Evolutionary conservation across 2,329 filamentous ascomycete genomes (phyloP).

Genomic region (Curvularia verruculosa): DNA sequence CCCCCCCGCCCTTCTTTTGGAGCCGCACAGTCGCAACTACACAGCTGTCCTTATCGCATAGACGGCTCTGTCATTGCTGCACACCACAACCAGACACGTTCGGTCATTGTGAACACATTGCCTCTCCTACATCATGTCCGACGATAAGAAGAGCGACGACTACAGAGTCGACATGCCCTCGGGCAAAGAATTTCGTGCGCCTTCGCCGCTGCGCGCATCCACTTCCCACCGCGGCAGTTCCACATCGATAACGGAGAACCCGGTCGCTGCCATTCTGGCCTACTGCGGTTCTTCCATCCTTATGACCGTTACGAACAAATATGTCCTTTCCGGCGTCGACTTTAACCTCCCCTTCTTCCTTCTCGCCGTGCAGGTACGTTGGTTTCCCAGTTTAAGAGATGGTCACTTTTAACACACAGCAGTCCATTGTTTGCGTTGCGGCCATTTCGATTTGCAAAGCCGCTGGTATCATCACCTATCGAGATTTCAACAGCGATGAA

Average conservation of each 20-base stretch:
- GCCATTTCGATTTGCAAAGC: conserved; percentile 86
- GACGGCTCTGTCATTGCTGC: conserved; percentile 25
- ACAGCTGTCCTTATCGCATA: conserved; percentile 22
- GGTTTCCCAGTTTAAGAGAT: background rate
- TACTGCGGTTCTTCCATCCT: conserved; percentile 97
- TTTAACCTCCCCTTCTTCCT: conserved; percentile 99
- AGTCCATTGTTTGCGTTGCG: conserved; percentile 88
- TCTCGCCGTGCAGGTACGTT: conserved; percentile 82
- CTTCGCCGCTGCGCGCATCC: conserved; percentile 56
- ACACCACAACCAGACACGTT: conserved; percentile 13
- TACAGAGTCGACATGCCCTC: conserved; percentile 69
- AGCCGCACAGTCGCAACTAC: conserved; percentile 13
- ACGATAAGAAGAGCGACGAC: conserved; percentile 87
- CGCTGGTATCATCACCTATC: conserved; percentile 78
- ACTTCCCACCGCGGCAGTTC: conserved; percentile 17
- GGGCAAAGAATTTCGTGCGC: conserved; percentile 52
- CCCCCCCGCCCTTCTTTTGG: conserved; percentile 4
- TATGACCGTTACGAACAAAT: conserved; percentile 99
- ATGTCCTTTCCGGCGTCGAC: conserved; percentile 84
- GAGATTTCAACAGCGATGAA: conserved; percentile 84
- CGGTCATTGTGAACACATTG: conserved; percentile 4
- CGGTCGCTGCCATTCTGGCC: conserved; percentile 77
- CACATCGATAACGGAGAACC: conserved; percentile 70
- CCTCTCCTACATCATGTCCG: conserved; percentile 66
- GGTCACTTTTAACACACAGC: conserved; percentile 27